phyloP scores from a whole-genome alignment of 192 early-diverging fungal species.

The Coemansia sp. region DNA sequence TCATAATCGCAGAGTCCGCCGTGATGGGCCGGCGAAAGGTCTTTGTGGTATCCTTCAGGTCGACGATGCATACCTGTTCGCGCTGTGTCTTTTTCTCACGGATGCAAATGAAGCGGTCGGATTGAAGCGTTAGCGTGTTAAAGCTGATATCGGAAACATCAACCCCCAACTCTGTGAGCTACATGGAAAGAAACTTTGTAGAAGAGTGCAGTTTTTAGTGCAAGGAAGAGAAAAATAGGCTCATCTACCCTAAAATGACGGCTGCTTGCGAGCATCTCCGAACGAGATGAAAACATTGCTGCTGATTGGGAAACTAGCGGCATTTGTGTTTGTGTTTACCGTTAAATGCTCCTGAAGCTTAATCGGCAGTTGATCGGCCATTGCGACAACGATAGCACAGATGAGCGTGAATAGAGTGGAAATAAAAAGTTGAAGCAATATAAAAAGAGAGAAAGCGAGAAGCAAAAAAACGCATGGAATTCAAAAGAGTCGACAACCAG shows the following conservation, averaged over 20 bases:
- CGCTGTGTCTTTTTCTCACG: slow-evolving; percentile 85
- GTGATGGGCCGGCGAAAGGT: slow-evolving; percentile 89
- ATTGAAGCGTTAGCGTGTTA: slow-evolving; percentile 97
- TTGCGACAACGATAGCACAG: slow-evolving; percentile 26
- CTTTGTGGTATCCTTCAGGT: slow-evolving; percentile 82
- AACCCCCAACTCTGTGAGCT: slow-evolving; percentile 90
- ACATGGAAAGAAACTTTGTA: not conserved
- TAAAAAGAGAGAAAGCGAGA: slow-evolving; percentile 3
- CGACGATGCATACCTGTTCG: slow-evolving; percentile 93
- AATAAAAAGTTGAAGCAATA: not conserved
- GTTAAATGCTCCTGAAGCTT: slow-evolving; percentile 96
- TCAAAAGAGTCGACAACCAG: not conserved
- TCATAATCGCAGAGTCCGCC: slow-evolving; percentile 98
- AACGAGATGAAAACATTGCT: not conserved
- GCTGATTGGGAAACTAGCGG: not conserved
- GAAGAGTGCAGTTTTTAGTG: not conserved
- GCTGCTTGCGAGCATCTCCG: slow-evolving; percentile 1
- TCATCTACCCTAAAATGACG: slow-evolving; percentile 4
- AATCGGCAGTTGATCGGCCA: slow-evolving; percentile 86
- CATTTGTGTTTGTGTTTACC: slow-evolving; percentile 59
- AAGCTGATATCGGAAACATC: slow-evolving; percentile 93
- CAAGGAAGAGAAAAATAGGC: not conserved
- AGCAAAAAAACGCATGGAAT: not conserved
- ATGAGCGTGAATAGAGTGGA: slow-evolving; percentile 8
- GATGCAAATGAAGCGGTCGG: slow-evolving; percentile 97